phyloP scores from a whole-genome alignment of 495 filamentous ascomycete species.

The Peziza echinospora region DNA sequence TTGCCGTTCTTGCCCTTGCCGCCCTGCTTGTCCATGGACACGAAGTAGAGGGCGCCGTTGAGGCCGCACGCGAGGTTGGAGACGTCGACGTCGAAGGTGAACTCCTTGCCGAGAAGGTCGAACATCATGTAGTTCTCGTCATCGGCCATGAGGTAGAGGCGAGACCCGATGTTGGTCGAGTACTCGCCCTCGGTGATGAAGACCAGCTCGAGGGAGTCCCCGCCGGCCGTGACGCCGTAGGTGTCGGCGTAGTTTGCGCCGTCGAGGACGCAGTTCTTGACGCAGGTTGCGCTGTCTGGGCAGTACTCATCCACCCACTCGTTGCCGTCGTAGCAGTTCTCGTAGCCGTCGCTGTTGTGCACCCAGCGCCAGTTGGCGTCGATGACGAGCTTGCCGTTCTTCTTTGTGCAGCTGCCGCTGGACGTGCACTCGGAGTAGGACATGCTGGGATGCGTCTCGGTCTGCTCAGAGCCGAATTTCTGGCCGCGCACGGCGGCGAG shows the following conservation, averaged over 20 bases:
- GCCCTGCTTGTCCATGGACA: slow-evolving; percentile 39
- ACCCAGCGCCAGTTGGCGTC: slow-evolving; percentile 34
- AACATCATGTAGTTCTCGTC: slow-evolving; percentile 34
- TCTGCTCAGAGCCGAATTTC: slow-evolving; percentile 32
- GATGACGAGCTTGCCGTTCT: slow-evolving; percentile 24
- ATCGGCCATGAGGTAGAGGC: slow-evolving; percentile 34
- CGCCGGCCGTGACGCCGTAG: slow-evolving; percentile 29
- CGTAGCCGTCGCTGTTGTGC: slow-evolving; percentile 19
- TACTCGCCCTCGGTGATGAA: slow-evolving; percentile 34
- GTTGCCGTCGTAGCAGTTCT: slow-evolving; percentile 33
- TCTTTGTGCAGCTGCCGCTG: slow-evolving; percentile 27
- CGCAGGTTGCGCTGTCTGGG: slow-evolving; percentile 22
- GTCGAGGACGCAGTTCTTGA: slow-evolving; percentile 27
- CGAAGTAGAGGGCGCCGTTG: slow-evolving; percentile 45
- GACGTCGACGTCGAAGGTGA: slow-evolving; percentile 42
- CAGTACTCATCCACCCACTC: slow-evolving; percentile 25
- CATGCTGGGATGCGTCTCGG: slow-evolving; percentile 37
- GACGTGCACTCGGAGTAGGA: slow-evolving; percentile 37
- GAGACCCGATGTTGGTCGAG: slow-evolving; percentile 30
- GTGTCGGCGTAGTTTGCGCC: slow-evolving; percentile 28
- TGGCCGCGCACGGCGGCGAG: slow-evolving; percentile 28
- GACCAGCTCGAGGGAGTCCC: slow-evolving; percentile 27
- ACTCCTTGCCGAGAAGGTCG: slow-evolving; percentile 32
- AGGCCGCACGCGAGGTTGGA: slow-evolving; percentile 40
- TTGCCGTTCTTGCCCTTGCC: slow-evolving; percentile 31